Evolutionary conservation across 1,139 yeast genomes (phyloP), one percentile per base, ranked within the genome.

Genomic region (Lodderomyces oxycetoniae): DNA sequence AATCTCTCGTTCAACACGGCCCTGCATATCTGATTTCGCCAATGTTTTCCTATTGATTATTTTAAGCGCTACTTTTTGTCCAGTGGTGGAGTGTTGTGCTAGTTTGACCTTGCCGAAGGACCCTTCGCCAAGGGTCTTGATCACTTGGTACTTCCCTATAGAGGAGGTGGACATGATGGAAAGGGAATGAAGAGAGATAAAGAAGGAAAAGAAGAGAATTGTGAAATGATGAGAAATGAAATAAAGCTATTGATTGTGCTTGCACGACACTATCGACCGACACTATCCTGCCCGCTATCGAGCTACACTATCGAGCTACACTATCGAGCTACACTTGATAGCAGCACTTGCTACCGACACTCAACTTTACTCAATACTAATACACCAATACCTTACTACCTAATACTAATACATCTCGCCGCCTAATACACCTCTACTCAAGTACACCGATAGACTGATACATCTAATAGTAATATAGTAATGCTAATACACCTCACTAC

Each of bases 21-120:
- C 97, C 55, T 91, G 96, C 98, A 91, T 91, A 59, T 91, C 98
- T 5, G 89, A 78, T 55, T 91, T 91, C 36, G 96, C 95, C 53
- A 91, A 69, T 0, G 96, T 88, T 61, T 88, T 89, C 44, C 95
- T 71, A 59, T 91, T 88, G 64, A 91, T 91, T 58, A 91, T 91
- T 60, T 91, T 91, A 44, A 91, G 70, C 3, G 98, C 98, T 14
- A 91, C 98, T 46, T 82, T 74, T 52, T 91, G 96, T 23, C 95
- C 95, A 2, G 97, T 91, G 10, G 85, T 82, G 48, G 85, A 67
- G 57, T 91, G 97, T 55, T 87, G 89, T 1, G 98, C 98, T 50
- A 91, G 69, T 55, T 91, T 91, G 47, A 91, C 98, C 56, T 91
- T 91, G 49, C 98, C 98, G 55, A 91, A 91, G 1, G 97, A 89